Conservation (phyloP, 208 protist species). For the Crithidia expoeki region DNA sequence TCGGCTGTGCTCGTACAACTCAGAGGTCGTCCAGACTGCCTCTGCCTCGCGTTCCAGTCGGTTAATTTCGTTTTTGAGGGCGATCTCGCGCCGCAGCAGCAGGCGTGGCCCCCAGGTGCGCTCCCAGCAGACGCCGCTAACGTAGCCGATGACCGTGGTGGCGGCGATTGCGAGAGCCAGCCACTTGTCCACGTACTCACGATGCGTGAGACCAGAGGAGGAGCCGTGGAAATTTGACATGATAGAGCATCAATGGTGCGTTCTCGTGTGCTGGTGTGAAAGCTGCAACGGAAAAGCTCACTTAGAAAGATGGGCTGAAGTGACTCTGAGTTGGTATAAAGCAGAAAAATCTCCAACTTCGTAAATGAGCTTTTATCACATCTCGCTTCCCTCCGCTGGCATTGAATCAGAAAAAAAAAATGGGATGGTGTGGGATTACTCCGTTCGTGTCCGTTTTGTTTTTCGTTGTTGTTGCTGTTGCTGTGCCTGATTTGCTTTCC, state of each 20-base stretch:
- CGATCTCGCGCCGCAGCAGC: slow-evolving; percentile 49
- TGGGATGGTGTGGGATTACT: too few species aligned
- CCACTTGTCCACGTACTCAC: slow-evolving; percentile 25
- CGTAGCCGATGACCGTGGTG: slow-evolving; percentile 39
- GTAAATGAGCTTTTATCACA: too few species aligned
- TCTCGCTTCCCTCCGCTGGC: too few species aligned
- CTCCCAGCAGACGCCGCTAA: slow-evolving; percentile 48
- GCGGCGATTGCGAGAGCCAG: slow-evolving; percentile 11
- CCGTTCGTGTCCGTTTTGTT: too few species aligned
- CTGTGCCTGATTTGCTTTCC: too few species aligned
- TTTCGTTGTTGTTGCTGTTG: too few species aligned
- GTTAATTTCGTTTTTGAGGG: slow-evolving; percentile 42
- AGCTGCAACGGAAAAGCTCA: too few species aligned
- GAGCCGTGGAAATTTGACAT: slow-evolving; percentile 6
- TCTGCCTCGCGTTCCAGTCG: slow-evolving; percentile 43
- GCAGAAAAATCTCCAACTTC: too few species aligned
- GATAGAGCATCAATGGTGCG: neutral
- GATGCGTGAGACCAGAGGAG: slow-evolving; percentile 5
- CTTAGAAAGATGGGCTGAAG: too few species aligned
- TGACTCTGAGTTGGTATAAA: too few species aligned
- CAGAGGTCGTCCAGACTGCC: slow-evolving; percentile 29
- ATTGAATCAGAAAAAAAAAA: too few species aligned
- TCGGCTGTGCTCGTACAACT: slow-evolving; percentile 48
- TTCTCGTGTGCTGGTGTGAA: too few species aligned
- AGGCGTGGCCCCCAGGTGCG: slow-evolving; percentile 33